Evolutionary conservation across 2,329 filamentous ascomycete genomes (phyloP), one percentile per base, ranked within the genome.

Genomic region (Keithomyces neogunnii): DNA sequence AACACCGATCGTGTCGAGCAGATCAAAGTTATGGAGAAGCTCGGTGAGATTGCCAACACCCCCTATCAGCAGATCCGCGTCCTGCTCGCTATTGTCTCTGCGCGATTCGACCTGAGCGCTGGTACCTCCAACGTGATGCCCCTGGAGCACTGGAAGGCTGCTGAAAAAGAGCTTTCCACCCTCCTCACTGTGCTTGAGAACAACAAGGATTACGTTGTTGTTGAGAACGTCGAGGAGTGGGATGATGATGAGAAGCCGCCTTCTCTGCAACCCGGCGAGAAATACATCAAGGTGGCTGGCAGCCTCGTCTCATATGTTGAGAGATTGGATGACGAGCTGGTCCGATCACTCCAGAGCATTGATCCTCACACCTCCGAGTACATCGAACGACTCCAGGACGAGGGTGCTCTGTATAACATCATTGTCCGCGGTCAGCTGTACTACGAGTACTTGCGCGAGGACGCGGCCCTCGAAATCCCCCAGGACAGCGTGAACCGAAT

Each of bases 341-440:
- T 89, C 55, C 86, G 93, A 62, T 96, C 93, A n/a, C 79, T 99
- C 49, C 93, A 99, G 72, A 88, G 86, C 71, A 96, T 99, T 64
- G 93, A 99, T 68, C 95, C 93, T 52, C 93, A 99, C 73, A 99
- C 93, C 40, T 93, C 93, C 32, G 93, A 99, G 73, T 99, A 99
- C 67, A 96, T 99, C 56, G 93, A 99, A 68, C 84, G 95, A 53
- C 75, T 99, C 54, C 86, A 88, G 51, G 93, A 99, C 63, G 93
- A 99, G 75, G 86, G 86, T 56, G 76, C 85, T 47, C 77, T 99
- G 48, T 99, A 99, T 77, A 90, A 89, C 71, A 86, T 89, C 71
- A 88, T 99, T 67, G 86, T 96, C 67, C 88, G 90, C 57, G 84
- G 87, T 45, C 79, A 90, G 63, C 78, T 96, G 53, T 99, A 99